Conservation (phyloP, 2,329 filamentous ascomycete genomes). For the Ilyonectria mors-panacis region DNA sequence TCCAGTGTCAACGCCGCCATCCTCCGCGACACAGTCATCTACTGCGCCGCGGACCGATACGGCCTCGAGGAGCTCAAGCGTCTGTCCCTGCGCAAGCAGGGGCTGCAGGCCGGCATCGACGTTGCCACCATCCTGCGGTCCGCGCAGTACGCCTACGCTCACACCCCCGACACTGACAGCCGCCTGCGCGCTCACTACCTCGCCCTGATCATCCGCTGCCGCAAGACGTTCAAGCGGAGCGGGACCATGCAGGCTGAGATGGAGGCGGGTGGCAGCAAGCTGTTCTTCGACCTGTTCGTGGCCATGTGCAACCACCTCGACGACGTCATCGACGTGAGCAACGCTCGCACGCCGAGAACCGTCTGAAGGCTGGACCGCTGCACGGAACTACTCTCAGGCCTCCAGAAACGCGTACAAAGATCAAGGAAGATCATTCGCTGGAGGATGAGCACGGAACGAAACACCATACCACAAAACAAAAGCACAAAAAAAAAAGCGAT, state of each 20-base stretch:
- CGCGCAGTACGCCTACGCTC: constrained; percentile 94
- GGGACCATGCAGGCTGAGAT: constrained; percentile 99
- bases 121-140: constrained; percentile 92
- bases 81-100: constrained; percentile 93
- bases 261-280: constrained; percentile 89
- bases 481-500: constrained; percentile 46
- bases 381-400: constrained; percentile 36
- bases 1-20: constrained; percentile 81
- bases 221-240: constrained; percentile 97
- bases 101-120: constrained; percentile 92
- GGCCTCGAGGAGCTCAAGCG: constrained; percentile 93
- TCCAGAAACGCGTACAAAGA: constrained; percentile 41
- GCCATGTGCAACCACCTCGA: constrained; percentile 99
- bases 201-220: constrained; percentile 95
- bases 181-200: constrained; percentile 96
- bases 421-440: constrained; percentile 39
- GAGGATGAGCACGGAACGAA: constrained; percentile 42
- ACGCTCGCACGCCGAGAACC: constrained; percentile 72
- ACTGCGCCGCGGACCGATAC: constrained; percentile 93
- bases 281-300: constrained; percentile 99
- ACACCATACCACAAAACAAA: constrained; percentile 43
- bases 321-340: constrained; percentile 91
- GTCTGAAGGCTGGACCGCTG: constrained; percentile 58
- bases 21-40: constrained; percentile 93
- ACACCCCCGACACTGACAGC: constrained; percentile 94